Percentiles rank a stretch among this genome's conserved stretches.
phyloP scores from a whole-genome alignment of 257 asterid species.

The Perilla frutescens region DNA sequence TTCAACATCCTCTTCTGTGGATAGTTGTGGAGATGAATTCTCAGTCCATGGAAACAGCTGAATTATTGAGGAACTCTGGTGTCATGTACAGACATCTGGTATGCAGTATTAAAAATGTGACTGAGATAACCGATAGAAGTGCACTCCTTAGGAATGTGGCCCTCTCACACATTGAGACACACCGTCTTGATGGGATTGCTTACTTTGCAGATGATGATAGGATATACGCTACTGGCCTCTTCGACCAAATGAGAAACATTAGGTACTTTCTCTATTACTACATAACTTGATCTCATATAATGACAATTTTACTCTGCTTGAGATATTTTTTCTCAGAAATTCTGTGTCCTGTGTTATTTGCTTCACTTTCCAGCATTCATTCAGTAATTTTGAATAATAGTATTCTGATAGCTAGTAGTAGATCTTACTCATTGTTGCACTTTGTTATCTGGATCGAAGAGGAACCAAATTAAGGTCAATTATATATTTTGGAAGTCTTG shows the following conservation, averaged over 20 bases:
- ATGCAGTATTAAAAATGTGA: conserved; percentile 47
- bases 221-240: conserved; percentile 57
- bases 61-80: conserved; percentile 69
- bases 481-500: neutral
- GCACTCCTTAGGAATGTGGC: conserved; percentile 65
- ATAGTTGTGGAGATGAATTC: conserved; percentile 75
- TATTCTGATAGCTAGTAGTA: neutral
- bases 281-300: neutral
- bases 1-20: conserved; percentile 73
- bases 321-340: neutral
- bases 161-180: conserved; percentile 71
- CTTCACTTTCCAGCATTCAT: neutral
- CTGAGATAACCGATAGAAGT: conserved; percentile 45
- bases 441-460: neutral
- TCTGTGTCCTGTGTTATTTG: neutral
- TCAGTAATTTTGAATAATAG: conserved; percentile 1
- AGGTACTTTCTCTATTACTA: conserved; percentile 53
- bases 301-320: conserved; percentile 21
- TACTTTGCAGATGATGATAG: conserved; percentile 75
- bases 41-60: conserved; percentile 69
- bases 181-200: conserved; percentile 77
- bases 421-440: neutral
- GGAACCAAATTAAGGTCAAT: neutral
- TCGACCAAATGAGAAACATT: conserved; percentile 72
- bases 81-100: conserved; percentile 75